Evolutionary conservation across 768 basidiomycete genomes (phyloP).

Genomic region (Mycena galericulata): DNA sequence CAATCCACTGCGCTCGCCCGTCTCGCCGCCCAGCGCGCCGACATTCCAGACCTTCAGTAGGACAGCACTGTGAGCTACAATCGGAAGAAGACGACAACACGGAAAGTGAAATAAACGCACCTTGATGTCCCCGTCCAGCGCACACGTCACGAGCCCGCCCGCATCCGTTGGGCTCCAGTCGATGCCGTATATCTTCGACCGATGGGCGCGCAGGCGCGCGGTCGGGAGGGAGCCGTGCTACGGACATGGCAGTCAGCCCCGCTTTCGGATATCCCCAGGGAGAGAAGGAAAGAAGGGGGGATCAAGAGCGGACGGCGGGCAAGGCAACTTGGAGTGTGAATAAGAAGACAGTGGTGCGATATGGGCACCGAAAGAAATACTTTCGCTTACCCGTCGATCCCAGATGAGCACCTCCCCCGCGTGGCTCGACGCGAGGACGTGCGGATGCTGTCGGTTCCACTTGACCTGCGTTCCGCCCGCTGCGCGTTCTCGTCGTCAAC

Average conservation of each 20-base stretch:
- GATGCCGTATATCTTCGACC: constrained; percentile 96
- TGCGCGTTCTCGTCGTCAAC: constrained; percentile 43
- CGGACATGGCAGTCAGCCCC: no score
- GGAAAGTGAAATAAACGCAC: constrained; percentile 66
- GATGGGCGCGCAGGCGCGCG: constrained; percentile 81
- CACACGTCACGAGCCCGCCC: constrained; percentile 93
- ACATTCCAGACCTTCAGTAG: background rate
- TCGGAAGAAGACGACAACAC: no score
- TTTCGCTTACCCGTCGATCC: constrained; percentile 91
- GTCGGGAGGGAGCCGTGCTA: constrained; percentile 92
- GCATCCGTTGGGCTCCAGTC: constrained; percentile 88
- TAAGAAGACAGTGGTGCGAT: background rate
- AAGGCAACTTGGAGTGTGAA: background rate
- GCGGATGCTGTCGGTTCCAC: constrained; percentile 91
- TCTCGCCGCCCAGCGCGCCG: background rate
- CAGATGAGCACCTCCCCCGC: constrained; percentile 89
- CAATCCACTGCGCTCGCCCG: background rate
- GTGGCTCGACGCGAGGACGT: constrained; percentile 92
- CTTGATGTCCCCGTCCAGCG: constrained; percentile 94
- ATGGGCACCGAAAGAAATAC: background rate
- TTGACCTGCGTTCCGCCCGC: constrained; percentile 96
- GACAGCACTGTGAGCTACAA: no score
- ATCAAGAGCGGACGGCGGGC: background rate
- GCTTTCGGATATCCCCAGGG: no score
- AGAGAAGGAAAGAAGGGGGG: no score